Conservation (phyloP, 202 grass and related monocot genomes). For the Carex arenaria region DNA sequence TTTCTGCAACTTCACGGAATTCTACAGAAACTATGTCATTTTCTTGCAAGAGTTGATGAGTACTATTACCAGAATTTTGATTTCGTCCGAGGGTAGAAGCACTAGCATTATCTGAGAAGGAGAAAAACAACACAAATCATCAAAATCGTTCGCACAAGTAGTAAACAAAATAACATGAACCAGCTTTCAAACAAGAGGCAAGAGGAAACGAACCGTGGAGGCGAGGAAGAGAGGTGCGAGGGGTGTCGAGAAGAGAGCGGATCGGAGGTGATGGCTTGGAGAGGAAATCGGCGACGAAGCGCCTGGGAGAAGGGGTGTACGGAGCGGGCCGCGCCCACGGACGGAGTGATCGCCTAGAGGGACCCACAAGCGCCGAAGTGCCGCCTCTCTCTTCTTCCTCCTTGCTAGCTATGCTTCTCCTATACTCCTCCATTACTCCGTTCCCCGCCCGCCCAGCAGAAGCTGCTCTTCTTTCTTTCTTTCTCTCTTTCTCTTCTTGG, state of each 20-base stretch:
- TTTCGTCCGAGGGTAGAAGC: neutral
- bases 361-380: neutral
- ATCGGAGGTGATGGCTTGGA: conserved; percentile 10
- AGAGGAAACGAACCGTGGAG: neutral
- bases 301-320: conserved; percentile 14
- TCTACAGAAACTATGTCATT: neutral
- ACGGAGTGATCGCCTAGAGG: conserved; percentile 8
- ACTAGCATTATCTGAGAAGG: neutral
- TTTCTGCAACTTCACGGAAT: conserved; percentile 3
- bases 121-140: neutral
- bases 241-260: neutral
- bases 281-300: neutral
- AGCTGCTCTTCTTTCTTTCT: neutral
- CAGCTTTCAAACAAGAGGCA: neutral
- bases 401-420: neutral
- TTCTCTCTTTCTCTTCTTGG: neutral
- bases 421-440: neutral
- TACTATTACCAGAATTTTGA: neutral
- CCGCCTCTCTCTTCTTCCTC: conserved; percentile 15
- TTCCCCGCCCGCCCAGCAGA: neutral
- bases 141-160: neutral
- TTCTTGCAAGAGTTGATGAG: neutral
- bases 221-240: neutral
- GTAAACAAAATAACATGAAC: neutral
- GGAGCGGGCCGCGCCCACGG: neutral